Base-by-base conservation (phyloP, 441 rosid species). In the Manihot esculenta region DNA sequence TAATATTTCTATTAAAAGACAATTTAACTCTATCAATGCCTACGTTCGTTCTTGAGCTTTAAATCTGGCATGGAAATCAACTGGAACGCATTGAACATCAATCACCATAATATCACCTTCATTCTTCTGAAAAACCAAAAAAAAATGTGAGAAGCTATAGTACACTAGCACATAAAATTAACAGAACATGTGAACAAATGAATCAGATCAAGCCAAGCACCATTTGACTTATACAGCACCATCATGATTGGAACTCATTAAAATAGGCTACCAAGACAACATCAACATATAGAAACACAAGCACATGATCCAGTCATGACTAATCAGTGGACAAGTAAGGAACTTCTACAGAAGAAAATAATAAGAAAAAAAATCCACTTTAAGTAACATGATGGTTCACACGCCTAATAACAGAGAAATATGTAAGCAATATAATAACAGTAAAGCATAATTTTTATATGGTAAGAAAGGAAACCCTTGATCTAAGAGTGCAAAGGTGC, bases 31-130 rank as follows among this genome's bases (percentile, higher is more conserved):
- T 64, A 72, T 49, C 71, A 85, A 81, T 85, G 89, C 98, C 87
- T 87, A 95, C 97, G 82, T 95, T 86, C 99, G 96, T 79, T 92
- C 99, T 77, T 50, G 81, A 73, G 98, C 97, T 79, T 78, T 89
- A 75, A 77, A 88, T 86, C 99, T 88, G 65, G 99, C 97, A 84
- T 95, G 99, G 74, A 85, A 95, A 79, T 86, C 84, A 74, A 79
- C 68, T 5, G 96, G 91, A 77, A 95, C 84, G 50, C 87, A 77
- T 77, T 83, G 85, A 84, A 92, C 95, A 80, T 95, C 97, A 68
- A 79, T 83, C 72, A 95, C 85, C 83, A 74, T 79, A 62, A 95
- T 83, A 81, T 95, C 99, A 21, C 92, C 94, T 47, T 86, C 97
- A 62, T 68, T 78, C 85, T 71, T 90, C 92, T 82, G 77, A 62